phyloP scores from a whole-genome alignment of 2,329 filamentous ascomycete genomes.

The Coniochaeta hoffmannii region DNA sequence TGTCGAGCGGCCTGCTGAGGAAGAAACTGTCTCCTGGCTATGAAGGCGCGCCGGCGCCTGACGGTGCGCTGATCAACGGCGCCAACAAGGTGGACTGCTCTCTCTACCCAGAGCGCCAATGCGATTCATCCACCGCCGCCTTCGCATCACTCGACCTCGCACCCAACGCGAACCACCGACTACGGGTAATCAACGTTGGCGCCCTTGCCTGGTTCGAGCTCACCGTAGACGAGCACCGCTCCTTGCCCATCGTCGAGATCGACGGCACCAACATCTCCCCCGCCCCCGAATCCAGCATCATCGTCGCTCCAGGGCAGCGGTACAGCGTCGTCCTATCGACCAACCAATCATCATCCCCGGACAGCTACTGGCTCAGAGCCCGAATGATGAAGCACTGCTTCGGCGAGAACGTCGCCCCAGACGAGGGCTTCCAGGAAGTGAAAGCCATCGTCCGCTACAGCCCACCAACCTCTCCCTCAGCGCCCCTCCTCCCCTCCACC shows the following conservation, averaged over 20 bases:
- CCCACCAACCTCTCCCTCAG: constrained; percentile 4
- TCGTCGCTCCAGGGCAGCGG: constrained; percentile 62
- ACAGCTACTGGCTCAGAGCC: constrained; percentile 58
- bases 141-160: constrained; percentile 37
- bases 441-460: constrained; percentile 41
- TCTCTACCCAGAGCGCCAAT: constrained; percentile 28
- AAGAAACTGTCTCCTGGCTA: constrained; percentile 30
- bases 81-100: constrained; percentile 32
- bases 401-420: constrained; percentile 37
- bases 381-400: constrained; percentile 55
- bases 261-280: constrained; percentile 62
- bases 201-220: constrained; percentile 68
- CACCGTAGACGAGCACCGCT: constrained; percentile 57
- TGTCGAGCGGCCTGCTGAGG: constrained; percentile 28
- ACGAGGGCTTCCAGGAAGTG: constrained; percentile 35
- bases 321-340: constrained; percentile 60
- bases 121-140: constrained; percentile 30
- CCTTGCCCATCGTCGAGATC: constrained; percentile 52
- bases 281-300: constrained; percentile 49
- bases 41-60: constrained; percentile 33
- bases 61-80: constrained; percentile 39
- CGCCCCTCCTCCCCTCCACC: constrained; percentile 25
- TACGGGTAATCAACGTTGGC: constrained; percentile 63
- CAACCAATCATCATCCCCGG: constrained; percentile 41
- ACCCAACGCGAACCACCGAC: constrained; percentile 51